phyloP scores from a whole-genome alignment of 2,329 filamentous ascomycete species.

The Fusarium transvaalense region DNA sequence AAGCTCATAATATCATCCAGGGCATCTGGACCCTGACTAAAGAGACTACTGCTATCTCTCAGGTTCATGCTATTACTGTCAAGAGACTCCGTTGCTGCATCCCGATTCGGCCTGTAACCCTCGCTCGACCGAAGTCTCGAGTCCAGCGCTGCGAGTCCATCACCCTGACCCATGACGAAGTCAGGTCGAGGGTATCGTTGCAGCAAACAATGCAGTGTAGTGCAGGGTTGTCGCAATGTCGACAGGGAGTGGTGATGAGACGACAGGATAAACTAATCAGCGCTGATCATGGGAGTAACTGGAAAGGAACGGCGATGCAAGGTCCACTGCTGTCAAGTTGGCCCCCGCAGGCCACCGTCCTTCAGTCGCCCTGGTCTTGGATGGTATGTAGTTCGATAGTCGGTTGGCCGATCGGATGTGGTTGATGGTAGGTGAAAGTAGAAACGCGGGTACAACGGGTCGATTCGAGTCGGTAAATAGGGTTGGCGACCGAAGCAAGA shows the following conservation, averaged over 20 bases:
- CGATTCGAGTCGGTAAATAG: constrained; percentile 1
- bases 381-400: constrained; percentile 12
- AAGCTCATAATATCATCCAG: constrained; percentile 47
- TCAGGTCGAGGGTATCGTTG: constrained; percentile 31
- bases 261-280: constrained; percentile 29
- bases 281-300: constrained; percentile 47
- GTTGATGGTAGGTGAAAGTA: background rate
- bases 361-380: constrained; percentile 25
- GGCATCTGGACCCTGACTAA: constrained; percentile 31
- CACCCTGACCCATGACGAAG: constrained; percentile 46
- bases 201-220: constrained; percentile 8
- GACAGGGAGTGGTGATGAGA: constrained; percentile 45
- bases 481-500: constrained; percentile 7
- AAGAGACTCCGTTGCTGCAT: constrained; percentile 27
- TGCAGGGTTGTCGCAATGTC: constrained; percentile 39
- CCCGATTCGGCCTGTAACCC: constrained; percentile 34
- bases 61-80: constrained; percentile 29
- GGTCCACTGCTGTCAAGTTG: constrained; percentile 45
- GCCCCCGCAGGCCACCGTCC: constrained; percentile 25
- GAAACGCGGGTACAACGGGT: constrained; percentile 1
- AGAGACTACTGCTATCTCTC: constrained; percentile 32
- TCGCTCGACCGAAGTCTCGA: constrained; percentile 41
- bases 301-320: constrained; percentile 46
- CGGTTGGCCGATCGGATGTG: constrained; percentile 24
- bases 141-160: constrained; percentile 40